A percentile compares a stretch with the other conserved stretches of the same genome.
These are phyloP conservation scores for Penicillium sp. DNA, from an alignment of 2,329 filamentous ascomycete genomes.

Conservation along the genomic window DNA sequence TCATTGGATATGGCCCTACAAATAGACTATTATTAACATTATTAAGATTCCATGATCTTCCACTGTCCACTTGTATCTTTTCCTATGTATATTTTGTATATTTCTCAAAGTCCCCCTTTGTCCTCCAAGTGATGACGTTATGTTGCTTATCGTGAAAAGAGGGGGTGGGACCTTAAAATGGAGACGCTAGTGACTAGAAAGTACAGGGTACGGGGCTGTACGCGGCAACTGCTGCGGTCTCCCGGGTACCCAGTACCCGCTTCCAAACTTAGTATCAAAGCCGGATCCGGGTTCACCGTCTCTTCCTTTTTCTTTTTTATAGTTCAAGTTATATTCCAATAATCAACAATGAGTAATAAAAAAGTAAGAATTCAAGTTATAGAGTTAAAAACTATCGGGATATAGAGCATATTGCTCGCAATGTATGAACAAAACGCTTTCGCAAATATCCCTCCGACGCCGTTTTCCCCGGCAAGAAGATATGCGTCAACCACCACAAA, in stretches of 20 bases:
- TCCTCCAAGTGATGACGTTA: slow-evolving; percentile 20
- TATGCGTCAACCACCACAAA: slow-evolving; percentile 6
- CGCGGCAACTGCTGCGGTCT: neutral
- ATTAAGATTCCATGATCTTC: neutral
- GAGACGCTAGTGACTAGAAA: slow-evolving; percentile 5
- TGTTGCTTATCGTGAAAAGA: slow-evolving; percentile 26
- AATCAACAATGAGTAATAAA: neutral
- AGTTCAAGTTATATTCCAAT: neutral
- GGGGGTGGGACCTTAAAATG: slow-evolving; percentile 21
- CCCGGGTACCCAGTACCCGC: slow-evolving; percentile 10
- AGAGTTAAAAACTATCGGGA: neutral
- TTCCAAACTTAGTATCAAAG: slow-evolving; percentile 5
- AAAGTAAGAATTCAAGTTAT: neutral
- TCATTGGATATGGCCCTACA: neutral
- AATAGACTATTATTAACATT: neutral
- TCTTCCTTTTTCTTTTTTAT: neutral
- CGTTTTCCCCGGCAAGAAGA: slow-evolving; percentile 5
- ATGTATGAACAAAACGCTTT: slow-evolving; percentile 21
- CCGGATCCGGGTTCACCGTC: slow-evolving; percentile 4
- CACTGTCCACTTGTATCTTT: neutral
- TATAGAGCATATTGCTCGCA: neutral
- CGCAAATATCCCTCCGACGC: slow-evolving; percentile 12
- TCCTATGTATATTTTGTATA: too few species aligned
- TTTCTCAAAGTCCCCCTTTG: too few species aligned
- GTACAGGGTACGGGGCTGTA: slow-evolving; percentile 11